A percentile compares a stretch with the other conserved stretches of the same genome.
phyloP scores from a whole-genome alignment of 306 rosid species.

The Dicorynia guianensis region DNA sequence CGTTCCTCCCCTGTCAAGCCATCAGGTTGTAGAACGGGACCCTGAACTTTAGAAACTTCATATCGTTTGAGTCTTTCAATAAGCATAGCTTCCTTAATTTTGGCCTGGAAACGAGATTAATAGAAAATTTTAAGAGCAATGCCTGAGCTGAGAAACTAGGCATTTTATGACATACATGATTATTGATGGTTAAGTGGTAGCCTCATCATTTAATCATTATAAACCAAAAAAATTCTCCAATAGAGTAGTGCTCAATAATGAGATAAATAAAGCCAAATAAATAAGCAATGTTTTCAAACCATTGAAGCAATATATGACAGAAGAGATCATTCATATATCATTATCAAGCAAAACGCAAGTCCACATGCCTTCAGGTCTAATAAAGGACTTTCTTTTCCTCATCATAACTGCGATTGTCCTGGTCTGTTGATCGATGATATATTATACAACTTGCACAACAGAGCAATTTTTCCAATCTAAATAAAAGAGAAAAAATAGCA shows the following conservation, averaged over 20 bases:
- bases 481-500: background rate
- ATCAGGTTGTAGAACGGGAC: conserved; percentile 63
- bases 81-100: conserved; percentile 80
- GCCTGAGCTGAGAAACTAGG: conserved; percentile 23
- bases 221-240: background rate
- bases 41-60: conserved; percentile 61
- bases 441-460: conserved; percentile 9
- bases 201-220: conserved; percentile 19
- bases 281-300: conserved; percentile 57
- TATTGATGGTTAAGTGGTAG: conserved; percentile 1
- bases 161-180: conserved; percentile 24
- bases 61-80: conserved; percentile 66
- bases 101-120: conserved; percentile 66
- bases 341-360: background rate
- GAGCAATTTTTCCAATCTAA: background rate
- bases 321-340: conserved; percentile 37
- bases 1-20: conserved; percentile 83
- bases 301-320: background rate
- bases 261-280: background rate
- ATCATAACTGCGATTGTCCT: conserved; percentile 19
- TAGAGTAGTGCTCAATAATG: background rate
- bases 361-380: conserved; percentile 44
- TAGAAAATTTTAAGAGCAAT: conserved; percentile 15
- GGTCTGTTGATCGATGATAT: background rate
- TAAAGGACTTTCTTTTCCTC: background rate